Conservation (phyloP, 83 land plant species). For the Thuja plicata region DNA sequence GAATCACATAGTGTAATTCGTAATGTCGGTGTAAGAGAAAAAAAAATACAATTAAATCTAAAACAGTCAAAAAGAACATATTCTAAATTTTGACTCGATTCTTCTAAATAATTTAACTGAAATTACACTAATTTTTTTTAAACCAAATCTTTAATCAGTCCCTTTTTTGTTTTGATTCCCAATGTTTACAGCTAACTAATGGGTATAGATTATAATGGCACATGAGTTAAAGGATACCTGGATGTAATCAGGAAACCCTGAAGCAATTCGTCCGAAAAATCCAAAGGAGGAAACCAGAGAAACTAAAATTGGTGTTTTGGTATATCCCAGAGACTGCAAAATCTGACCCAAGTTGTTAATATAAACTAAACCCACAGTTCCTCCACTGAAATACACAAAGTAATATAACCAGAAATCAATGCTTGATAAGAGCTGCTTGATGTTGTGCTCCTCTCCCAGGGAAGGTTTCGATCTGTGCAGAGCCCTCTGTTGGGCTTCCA, state of each 20-base stretch:
- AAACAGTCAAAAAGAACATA: too few species aligned
- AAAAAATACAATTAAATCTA: too few species aligned
- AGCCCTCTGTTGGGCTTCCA: not conserved
- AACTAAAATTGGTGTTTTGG: slow-evolving; percentile 26
- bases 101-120: too few species aligned
- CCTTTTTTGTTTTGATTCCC: too few species aligned
- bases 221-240: slow-evolving; percentile 11
- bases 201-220: too few species aligned
- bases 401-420: slow-evolving; percentile 63
- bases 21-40: too few species aligned
- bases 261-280: slow-evolving; percentile 64
- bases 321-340: slow-evolving; percentile 38
- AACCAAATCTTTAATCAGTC: too few species aligned
- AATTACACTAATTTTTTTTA: too few species aligned
- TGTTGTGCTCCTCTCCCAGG: slow-evolving; percentile 52
- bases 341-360: slow-evolving; percentile 68
- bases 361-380: slow-evolving; percentile 55
- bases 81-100: too few species aligned
- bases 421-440: slow-evolving; percentile 20
- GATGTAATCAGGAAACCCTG: slow-evolving; percentile 51
- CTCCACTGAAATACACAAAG: slow-evolving; percentile 54
- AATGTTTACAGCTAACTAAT: too few species aligned
- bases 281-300: slow-evolving; percentile 51
- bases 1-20: too few species aligned
- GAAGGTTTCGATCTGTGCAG: not conserved